Evolutionary conservation across 441 rosid species (phyloP), one percentile per base, ranked within the genome.

Genomic region (Isatis lusitanica): DNA sequence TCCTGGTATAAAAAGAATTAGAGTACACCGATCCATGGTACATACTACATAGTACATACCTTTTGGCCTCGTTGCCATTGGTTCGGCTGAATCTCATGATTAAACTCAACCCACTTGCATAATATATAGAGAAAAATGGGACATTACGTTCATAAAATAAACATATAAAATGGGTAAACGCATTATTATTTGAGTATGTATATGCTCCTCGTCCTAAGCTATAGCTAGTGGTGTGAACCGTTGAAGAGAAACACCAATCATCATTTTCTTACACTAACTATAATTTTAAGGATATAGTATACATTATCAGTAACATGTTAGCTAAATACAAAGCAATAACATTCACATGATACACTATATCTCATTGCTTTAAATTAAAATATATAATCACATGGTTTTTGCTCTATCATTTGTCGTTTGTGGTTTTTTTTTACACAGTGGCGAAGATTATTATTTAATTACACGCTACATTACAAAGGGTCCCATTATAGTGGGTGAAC

Each of bases 31-130:
- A 21, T 21, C 24, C 24, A 21, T 21, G 24, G 24, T 21, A 21
- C 24, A 74, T 58, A 40, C 47, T n/a, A n/a, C n/a, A n/a, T n/a
- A n/a, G n/a, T n/a, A 38, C 61, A 74, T 58, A 40, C 47, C 35
- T n/a, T 65, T 73, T 59, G 63, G 65, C 38, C 16, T 59, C 38
- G n/a, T 60, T 31, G 21, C 40, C 47, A 59, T 33, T 74, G 68
- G 73, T 74, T 59, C 73, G 73, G 67, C 44, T 21, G 24, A 21
- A 21, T 74, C 63, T 67, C 24, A 74, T 74, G 56, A 67, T 59
- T 30, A 2, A 59, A 40, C 40, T 51, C 8, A 15, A 60, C 4
- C 57, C 62, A 67, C 56, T 51, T 59, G 73, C 46, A 16, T 30
- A 26, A 21, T 35, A 35, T 35, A 15, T 6, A 16, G n/a, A 50